A percentile compares a stretch with the other conserved stretches of the same genome.
These are phyloP conservation scores for Boletus sensibilis DNA, from an alignment of 768 basidiomycete genomes.

Conservation along the genomic window DNA sequence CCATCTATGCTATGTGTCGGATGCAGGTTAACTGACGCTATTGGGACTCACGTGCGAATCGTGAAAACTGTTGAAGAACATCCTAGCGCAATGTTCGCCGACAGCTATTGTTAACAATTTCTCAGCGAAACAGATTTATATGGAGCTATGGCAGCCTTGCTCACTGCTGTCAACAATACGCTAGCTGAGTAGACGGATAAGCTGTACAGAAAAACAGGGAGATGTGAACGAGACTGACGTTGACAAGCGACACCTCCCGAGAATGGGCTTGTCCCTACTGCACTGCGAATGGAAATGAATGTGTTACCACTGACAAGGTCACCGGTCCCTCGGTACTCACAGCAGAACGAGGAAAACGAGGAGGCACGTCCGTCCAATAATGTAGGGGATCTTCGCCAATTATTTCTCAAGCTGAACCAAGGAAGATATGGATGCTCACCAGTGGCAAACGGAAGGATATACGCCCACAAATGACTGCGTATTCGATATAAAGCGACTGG, in stretches of 20 bases:
- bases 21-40: background rate
- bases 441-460: slow-evolving; percentile 17
- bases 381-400: slow-evolving; percentile 19
- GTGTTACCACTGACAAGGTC: background rate
- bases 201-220: background rate
- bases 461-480: slow-evolving; percentile 10
- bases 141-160: background rate
- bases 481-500: slow-evolving; percentile 18
- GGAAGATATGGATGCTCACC: slow-evolving; percentile 13
- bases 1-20: slow-evolving; percentile 17
- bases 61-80: slow-evolving; percentile 24
- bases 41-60: slow-evolving; percentile 24
- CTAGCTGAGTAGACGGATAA: slow-evolving; percentile 10
- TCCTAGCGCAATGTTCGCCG: slow-evolving; percentile 6
- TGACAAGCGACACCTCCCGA: background rate
- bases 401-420: background rate
- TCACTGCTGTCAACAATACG: slow-evolving; percentile 1
- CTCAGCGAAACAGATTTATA: background rate
- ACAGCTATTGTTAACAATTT: background rate
- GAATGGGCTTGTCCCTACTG: background rate
- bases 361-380: slow-evolving; percentile 15
- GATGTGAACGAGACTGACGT: slow-evolving; percentile 15
- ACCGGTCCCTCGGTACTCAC: slow-evolving; percentile 4
- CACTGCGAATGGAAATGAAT: slow-evolving; percentile 5
- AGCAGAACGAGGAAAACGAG: slow-evolving; percentile 7